These are phyloP conservation scores for Gossypium davidsonii DNA, from an alignment of 441 rosid genomes.

Conservation along the genomic window DNA sequence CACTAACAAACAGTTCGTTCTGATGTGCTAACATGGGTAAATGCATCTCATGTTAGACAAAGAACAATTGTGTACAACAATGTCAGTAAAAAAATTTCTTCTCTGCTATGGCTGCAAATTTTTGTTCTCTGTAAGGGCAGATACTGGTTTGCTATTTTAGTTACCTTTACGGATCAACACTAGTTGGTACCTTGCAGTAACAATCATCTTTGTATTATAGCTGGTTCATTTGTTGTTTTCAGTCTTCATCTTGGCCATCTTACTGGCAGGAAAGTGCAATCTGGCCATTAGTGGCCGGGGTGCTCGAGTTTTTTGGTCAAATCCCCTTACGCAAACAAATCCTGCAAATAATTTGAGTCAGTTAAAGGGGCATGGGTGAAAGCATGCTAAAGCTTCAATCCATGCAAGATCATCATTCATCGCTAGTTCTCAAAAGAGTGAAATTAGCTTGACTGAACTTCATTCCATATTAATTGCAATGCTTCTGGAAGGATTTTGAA, in stretches of 20 bases:
- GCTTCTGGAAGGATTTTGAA: not conserved
- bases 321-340: conserved; percentile 92
- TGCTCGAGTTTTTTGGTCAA: conserved; percentile 64
- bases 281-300: conserved; percentile 80
- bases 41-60: conserved; percentile 31
- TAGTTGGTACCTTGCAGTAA: conserved; percentile 25
- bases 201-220: conserved; percentile 17
- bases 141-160: conserved; percentile 25
- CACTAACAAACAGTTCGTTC: conserved; percentile 14
- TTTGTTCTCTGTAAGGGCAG: conserved; percentile 16
- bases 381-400: not conserved
- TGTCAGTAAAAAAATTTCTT: conserved; percentile 29
- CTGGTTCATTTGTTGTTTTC: conserved; percentile 18
- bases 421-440: not conserved
- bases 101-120: conserved; percentile 24
- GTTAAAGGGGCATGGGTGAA: conserved; percentile 10
- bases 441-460: not conserved
- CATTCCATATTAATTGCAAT: not conserved
- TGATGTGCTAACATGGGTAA: conserved; percentile 20
- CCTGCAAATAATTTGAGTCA: conserved; percentile 42
- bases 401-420: not conserved
- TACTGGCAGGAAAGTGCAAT: conserved; percentile 75
- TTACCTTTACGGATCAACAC: conserved; percentile 13
- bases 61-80: conserved; percentile 39
- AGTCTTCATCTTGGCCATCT: conserved; percentile 38